Conservation (phyloP, 768 basidiomycete species). For the Suillus subaureus region DNA sequence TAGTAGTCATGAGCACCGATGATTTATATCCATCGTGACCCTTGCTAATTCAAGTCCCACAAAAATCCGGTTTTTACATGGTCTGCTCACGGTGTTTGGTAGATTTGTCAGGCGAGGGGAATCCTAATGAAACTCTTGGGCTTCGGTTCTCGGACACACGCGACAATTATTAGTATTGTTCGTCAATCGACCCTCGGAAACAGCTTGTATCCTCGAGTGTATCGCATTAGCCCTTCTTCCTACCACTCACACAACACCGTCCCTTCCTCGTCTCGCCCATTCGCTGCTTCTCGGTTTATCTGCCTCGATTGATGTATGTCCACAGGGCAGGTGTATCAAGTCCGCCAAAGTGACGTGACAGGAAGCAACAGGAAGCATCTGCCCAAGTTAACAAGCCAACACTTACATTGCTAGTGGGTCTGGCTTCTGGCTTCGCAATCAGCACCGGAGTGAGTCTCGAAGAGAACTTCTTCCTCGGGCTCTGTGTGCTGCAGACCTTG, state of each 20-base stretch:
- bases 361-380: background rate
- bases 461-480: constrained; percentile 17
- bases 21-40: background rate
- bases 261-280: background rate
- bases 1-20: background rate
- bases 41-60: background rate
- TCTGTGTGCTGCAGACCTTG: constrained; percentile 22
- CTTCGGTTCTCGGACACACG: background rate
- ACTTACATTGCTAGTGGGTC: constrained; percentile 46
- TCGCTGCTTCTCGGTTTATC: background rate
- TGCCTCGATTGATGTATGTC: background rate
- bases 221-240: background rate
- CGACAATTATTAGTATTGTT: background rate
- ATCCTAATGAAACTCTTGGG: background rate
- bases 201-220: background rate
- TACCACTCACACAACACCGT: background rate
- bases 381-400: background rate
- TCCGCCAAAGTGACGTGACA: constrained; percentile 38
- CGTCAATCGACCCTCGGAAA: background rate
- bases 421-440: background rate
- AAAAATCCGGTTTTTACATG: background rate
- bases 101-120: background rate
- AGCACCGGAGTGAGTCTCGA: constrained; percentile 18
- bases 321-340: constrained; percentile 40
- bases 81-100: background rate